phyloP scores from a whole-genome alignment of 2,329 filamentous ascomycete genomes.

The Penicillium decumbens region DNA sequence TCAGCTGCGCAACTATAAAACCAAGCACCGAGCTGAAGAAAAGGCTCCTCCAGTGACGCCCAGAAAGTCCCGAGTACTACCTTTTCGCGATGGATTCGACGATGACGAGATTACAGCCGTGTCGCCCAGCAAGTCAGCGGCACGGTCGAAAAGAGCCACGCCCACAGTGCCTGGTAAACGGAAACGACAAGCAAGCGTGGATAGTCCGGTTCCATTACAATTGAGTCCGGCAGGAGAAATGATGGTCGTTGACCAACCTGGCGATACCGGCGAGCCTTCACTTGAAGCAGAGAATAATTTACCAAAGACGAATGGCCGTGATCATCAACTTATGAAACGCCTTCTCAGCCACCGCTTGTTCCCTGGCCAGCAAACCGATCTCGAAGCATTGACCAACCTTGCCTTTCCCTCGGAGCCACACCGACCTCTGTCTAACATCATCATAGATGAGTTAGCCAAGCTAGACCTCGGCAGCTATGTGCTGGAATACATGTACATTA shows the following conservation, averaged over 20 bases:
- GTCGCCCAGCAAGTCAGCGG: conserved; percentile 51
- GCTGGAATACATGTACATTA: conserved; percentile 46
- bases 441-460: conserved; percentile 50
- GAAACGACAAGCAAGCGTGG: conserved; percentile 50
- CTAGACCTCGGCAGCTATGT: conserved; percentile 45
- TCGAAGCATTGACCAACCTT: conserved; percentile 52
- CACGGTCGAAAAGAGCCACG: conserved; percentile 49
- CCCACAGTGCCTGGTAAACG: conserved; percentile 56
- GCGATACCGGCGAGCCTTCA: conserved; percentile 20
- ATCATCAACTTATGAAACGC: conserved; percentile 47
- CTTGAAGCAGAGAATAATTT: conserved; percentile 27
- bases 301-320: conserved; percentile 4
- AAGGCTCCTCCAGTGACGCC: conserved; percentile 47
- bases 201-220: conserved; percentile 51
- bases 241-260: conserved; percentile 26
- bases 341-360: conserved; percentile 54
- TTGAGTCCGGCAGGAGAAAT: conserved; percentile 31
- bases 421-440: conserved; percentile 49
- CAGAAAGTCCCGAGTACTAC: conserved; percentile 45
- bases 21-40: conserved; percentile 35
- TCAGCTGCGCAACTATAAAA: conserved; percentile 42
- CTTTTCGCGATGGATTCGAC: conserved; percentile 60
- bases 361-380: conserved; percentile 46
- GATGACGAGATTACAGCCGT: conserved; percentile 55
- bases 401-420: conserved; percentile 51